Percentiles rank a stretch among this genome's conserved stretches.
phyloP scores from a whole-genome alignment of 2,329 filamentous ascomycete genomes.

The Dactylella cylindrospora region DNA sequence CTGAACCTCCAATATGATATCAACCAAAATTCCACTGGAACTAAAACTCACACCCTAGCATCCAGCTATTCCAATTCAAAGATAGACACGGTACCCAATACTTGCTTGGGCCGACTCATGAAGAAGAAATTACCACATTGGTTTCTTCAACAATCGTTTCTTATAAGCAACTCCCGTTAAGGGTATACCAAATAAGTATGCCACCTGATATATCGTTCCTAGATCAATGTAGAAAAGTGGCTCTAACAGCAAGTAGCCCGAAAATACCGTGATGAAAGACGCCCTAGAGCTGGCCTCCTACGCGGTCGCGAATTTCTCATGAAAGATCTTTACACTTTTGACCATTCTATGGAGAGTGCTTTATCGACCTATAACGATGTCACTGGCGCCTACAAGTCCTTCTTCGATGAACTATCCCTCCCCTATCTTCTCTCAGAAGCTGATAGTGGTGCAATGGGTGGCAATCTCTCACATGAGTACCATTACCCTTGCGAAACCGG shows the following conservation, averaged over 20 bases:
- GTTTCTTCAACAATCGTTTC: slow-evolving; percentile 73
- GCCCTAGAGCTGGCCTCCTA: slow-evolving; percentile 83
- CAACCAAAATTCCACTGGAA: slow-evolving; percentile 29
- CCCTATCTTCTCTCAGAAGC: slow-evolving; percentile 80
- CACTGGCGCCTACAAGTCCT: slow-evolving; percentile 68
- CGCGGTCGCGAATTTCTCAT: slow-evolving; percentile 90
- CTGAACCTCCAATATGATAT: not conserved
- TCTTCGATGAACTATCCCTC: slow-evolving; percentile 81
- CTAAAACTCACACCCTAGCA: slow-evolving; percentile 46
- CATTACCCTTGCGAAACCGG: slow-evolving; percentile 78
- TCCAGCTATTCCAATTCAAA: slow-evolving; percentile 72
- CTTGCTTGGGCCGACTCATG: slow-evolving; percentile 87
- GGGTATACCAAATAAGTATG: slow-evolving; percentile 85
- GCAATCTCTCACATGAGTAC: slow-evolving; percentile 90
- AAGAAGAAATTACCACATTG: slow-evolving; percentile 89
- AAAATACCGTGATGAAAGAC: slow-evolving; percentile 90
- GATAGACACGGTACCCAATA: slow-evolving; percentile 76
- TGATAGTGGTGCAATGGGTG: slow-evolving; percentile 95
- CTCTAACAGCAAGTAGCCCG: slow-evolving; percentile 59
- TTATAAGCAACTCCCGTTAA: slow-evolving; percentile 80
- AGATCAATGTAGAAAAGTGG: slow-evolving; percentile 9
- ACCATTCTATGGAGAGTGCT: slow-evolving; percentile 67
- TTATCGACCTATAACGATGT: slow-evolving; percentile 78
- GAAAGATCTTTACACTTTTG: slow-evolving; percentile 98
- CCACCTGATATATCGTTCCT: slow-evolving; percentile 10